A percentile compares a stretch with the other conserved stretches of the same genome.
Conservation (phyloP, 192 early-diverging fungal genomes). For the Coemansia erecta region DNA sequence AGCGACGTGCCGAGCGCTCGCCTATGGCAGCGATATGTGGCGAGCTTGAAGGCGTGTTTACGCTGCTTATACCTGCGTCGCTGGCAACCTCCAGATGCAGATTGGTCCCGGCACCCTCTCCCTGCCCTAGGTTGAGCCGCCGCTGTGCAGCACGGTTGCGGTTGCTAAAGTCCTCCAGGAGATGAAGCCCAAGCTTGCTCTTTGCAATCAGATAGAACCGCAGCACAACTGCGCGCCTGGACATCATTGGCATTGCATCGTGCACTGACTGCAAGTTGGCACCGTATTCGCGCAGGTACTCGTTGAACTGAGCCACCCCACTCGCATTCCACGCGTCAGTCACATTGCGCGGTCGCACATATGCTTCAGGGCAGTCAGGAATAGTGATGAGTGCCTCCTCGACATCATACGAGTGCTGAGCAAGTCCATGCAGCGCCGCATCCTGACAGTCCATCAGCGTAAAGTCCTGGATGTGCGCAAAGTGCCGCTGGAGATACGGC, state of each 20-base stretch:
- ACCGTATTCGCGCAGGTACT: conserved; percentile 60
- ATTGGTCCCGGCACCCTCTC: conserved; percentile 38
- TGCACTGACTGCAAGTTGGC: conserved; percentile 63
- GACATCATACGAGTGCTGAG: conserved; percentile 55
- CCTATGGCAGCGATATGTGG: conserved; percentile 9
- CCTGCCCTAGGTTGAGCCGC: conserved; percentile 39
- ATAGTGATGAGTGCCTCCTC: conserved; percentile 59
- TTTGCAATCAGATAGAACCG: conserved; percentile 62
- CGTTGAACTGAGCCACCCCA: conserved; percentile 60
- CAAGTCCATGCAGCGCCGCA: conserved; percentile 57
- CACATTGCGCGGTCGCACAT: conserved; percentile 54
- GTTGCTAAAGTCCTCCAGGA: conserved; percentile 62
- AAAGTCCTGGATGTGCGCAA: conserved; percentile 34
- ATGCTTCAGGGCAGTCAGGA: conserved; percentile 34
- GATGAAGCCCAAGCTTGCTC: conserved; percentile 59
- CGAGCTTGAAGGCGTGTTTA: conserved; percentile 36
- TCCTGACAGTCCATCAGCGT: conserved; percentile 64
- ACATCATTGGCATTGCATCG: conserved; percentile 50
- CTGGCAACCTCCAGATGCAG: conserved; percentile 34
- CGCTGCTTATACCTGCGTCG: conserved; percentile 28
- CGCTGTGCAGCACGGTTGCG: conserved; percentile 47
- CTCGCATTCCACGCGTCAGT: conserved; percentile 58
- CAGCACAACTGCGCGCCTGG: conserved; percentile 57
- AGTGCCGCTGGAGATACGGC: conserved; percentile 42
- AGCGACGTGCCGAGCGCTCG: conserved; percentile 8